A percentile compares a stretch with the other conserved stretches of the same genome.
Conservation (phyloP, 2,329 filamentous ascomycete genomes). For the Xylariaceae sp. region DNA sequence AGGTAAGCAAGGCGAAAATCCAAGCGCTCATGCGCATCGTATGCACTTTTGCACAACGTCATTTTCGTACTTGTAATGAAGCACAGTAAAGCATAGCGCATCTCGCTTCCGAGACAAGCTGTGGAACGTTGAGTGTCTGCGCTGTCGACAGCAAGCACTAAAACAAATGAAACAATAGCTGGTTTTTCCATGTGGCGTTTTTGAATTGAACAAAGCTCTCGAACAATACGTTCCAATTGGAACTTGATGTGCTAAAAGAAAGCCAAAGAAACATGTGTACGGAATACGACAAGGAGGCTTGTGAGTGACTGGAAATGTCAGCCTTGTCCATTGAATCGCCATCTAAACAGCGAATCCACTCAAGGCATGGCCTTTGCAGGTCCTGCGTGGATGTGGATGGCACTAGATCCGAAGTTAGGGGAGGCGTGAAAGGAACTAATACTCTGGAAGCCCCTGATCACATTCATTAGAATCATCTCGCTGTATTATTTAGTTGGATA, state of each 20-base stretch:
- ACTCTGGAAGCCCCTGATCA: conserved; percentile 56
- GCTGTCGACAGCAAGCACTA: too few species aligned
- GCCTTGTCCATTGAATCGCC: not conserved
- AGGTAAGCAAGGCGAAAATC: not conserved
- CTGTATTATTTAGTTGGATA: not conserved
- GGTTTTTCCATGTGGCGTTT: too few species aligned
- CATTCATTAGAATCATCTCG: conserved; percentile 26
- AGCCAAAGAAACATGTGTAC: not conserved
- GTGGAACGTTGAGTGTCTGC: too few species aligned
- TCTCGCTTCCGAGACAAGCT: not conserved
- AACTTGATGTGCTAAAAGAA: not conserved
- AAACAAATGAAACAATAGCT: too few species aligned
- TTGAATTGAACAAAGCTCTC: too few species aligned
- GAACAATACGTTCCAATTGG: too few species aligned
- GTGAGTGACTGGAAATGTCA: not conserved
- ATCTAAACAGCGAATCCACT: not conserved
- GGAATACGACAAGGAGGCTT: not conserved
- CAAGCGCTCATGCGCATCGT: not conserved
- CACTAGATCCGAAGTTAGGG: conserved; percentile 16
- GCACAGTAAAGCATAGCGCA: not conserved
- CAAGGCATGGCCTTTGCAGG: conserved; percentile 4
- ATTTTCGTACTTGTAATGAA: not conserved
- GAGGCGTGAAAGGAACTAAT: conserved; percentile 57
- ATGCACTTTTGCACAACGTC: not conserved
- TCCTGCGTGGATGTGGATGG: conserved; percentile 5